These are phyloP conservation scores for Neurospora sp. DNA, from an alignment of 495 filamentous ascomycete species.

Conservation along the genomic window DNA sequence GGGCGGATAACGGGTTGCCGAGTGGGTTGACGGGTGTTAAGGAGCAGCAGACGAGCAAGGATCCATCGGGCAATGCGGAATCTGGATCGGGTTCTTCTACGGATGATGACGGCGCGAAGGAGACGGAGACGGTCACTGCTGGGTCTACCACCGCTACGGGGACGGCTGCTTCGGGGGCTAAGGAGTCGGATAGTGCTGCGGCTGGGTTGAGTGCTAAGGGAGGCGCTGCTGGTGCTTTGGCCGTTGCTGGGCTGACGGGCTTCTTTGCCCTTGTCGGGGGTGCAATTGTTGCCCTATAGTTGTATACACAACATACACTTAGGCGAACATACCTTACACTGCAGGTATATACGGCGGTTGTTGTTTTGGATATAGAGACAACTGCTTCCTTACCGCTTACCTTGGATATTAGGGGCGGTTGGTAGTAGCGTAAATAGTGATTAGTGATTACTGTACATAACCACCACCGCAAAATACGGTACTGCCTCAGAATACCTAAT, in stretches of 20 bases:
- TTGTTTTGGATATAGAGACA: not conserved
- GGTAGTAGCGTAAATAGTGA: not conserved
- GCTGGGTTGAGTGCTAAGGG: constrained; percentile 5
- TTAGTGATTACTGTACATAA: not conserved
- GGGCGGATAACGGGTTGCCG: constrained; percentile 28
- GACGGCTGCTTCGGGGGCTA: constrained; percentile 1
- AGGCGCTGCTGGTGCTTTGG: constrained; percentile 5
- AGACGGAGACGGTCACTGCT: not conserved
- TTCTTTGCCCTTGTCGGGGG: constrained; percentile 18
- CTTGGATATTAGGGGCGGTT: not conserved
- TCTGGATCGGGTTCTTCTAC: not conserved
- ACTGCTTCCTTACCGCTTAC: not conserved
- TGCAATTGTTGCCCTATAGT: constrained; percentile 15
- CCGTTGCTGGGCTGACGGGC: constrained; percentile 10
- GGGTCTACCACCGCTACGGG: not conserved
- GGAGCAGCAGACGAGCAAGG: constrained; percentile 15
- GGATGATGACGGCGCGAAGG: not conserved
- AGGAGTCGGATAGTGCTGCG: not conserved
- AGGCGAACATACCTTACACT: not conserved
- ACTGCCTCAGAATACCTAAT: not conserved
- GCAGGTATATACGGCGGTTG: not conserved
- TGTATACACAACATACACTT: not conserved
- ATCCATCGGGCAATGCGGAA: not conserved
- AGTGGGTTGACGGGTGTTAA: constrained; percentile 23
- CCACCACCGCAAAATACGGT: not conserved